A percentile compares a stretch with the other conserved stretches of the same genome.
These are phyloP conservation scores for Geranium rotundifolium DNA, from an alignment of 345 rosid species.

Conservation along the genomic window DNA sequence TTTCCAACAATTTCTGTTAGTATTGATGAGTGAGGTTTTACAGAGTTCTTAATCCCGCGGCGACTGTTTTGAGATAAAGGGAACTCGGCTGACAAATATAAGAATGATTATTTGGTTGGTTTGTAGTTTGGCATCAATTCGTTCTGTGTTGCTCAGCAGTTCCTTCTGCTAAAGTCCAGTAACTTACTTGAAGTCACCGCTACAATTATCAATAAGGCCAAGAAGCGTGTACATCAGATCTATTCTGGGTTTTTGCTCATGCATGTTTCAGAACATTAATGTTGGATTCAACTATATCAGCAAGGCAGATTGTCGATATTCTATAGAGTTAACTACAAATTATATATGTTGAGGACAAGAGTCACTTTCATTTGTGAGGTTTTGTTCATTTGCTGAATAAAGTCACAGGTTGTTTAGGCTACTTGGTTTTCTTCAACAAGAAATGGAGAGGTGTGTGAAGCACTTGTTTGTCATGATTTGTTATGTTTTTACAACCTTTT, in stretches of 20 bases:
- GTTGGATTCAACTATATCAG: constrained; percentile 28
- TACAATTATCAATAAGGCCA: constrained; percentile 42
- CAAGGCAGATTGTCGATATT: constrained; percentile 11
- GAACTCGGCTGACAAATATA: constrained; percentile 18
- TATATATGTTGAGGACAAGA: constrained; percentile 3
- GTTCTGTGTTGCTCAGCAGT: constrained; percentile 20
- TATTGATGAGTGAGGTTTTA: constrained; percentile 22
- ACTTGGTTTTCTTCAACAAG: constrained; percentile 21
- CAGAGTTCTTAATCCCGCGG: constrained; percentile 26
- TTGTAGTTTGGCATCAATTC: constrained; percentile 23
- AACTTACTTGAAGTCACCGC: constrained; percentile 24
- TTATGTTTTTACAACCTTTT: neutral
- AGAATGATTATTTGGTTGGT: constrained; percentile 25
- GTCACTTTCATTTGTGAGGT: constrained; percentile 18
- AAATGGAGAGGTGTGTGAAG: constrained; percentile 65
- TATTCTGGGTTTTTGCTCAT: constrained; percentile 15
- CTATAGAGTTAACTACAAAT: constrained; percentile 17
- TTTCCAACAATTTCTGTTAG: constrained; percentile 1
- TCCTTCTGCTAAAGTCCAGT: constrained; percentile 20
- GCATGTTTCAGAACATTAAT: constrained; percentile 20
- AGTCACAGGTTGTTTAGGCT: constrained; percentile 14
- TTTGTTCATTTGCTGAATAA: constrained; percentile 31
- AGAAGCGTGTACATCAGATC: constrained; percentile 31
- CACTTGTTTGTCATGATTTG: constrained; percentile 9
- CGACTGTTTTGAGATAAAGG: constrained; percentile 23